Evolutionary conservation across 163 green algal genomes (phyloP), one percentile per base, ranked within the genome.

Genomic region (Smithsoniella earleae): DNA sequence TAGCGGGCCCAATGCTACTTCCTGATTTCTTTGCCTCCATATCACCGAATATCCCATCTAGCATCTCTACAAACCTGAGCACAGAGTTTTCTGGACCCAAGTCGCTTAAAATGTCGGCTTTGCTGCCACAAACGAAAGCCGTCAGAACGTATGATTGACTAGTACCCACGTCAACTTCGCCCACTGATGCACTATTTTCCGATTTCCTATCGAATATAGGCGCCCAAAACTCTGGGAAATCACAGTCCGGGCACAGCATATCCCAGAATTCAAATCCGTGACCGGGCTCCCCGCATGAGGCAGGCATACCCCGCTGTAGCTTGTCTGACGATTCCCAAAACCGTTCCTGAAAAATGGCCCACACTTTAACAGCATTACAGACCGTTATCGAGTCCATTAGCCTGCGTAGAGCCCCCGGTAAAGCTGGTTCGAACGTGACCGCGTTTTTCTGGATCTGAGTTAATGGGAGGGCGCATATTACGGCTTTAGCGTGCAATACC

Each of bases 251-350:
- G 25, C 58, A 69, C 58, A 69, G 25, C 58, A 69, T 69, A 31
- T 69, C 34, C 58, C 58, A 69, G 25, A 69, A 69, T 36, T 69
- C 58, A n/a, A n/a, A n/a, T n/a, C n/a, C n/a, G n/a, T n/a, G n/a
- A n/a, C n/a, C n/a, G n/a, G n/a, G n/a, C n/a, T n/a, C n/a, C n/a
- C n/a, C n/a, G n/a, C n/a, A n/a, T n/a, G n/a, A n/a, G n/a, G n/a
- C n/a, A n/a, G n/a, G n/a, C n/a, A n/a, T n/a, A n/a, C n/a, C n/a
- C n/a, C n/a, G n/a, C n/a, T n/a, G n/a, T n/a, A n/a, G n/a, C n/a
- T n/a, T n/a, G n/a, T n/a, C n/a, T n/a, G 58, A 30, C 16, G n/a
- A n/a, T 33, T 38, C n/a, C 58, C 58, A 69, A 31, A 69, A 69
- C 18, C 27, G 58, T n/a, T 43, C 25, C 58, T 33, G 31, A 31